Base-by-base conservation (phyloP, 148 eudicot genomes). In the Polygonum maritimum region DNA sequence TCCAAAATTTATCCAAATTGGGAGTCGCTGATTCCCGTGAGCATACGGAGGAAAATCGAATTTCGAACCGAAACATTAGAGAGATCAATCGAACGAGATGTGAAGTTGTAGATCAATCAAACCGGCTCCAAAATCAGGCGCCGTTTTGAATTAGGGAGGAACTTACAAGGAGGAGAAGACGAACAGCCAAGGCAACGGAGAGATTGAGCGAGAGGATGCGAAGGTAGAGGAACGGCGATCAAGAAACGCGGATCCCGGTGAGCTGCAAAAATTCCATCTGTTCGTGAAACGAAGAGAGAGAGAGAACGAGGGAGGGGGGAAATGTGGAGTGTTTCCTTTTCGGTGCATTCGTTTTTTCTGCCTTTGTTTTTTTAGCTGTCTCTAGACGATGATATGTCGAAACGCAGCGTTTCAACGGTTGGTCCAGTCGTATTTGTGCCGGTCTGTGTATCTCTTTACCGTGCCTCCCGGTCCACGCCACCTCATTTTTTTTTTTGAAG, bases 241-340 rank as follows among this genome's bases (percentile, higher is more conserved):
- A 77, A 76, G 85, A 85, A 79, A 84, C 83, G 84, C 84, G 80
- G 85, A 86, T 88, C 87, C 87, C 90, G 80, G 79, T 79, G 80
- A 78, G 76, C 75, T 80, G 82, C 79, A 80, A 69, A 75, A 83
- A 76, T 77, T 79, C 80, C 82, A 76, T 76, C 57, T 57, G 48
- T 76, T 69, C 75, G 60, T n/a, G 36, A 75, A 75, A n/a, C 51
- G 77, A 82, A 76, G 75, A 44, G 47, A 69, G 22, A 75, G 48
- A 44, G 47, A 44, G 69, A 51, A 55, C 54, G 63, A 51, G 76
- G 75, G 48, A 45, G 77, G 75, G 71, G 18, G 58, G 78, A 33
- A 51, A 63, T 16, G 78, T 81, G 71, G 74, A 75, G 73, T 85
- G 74, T 73, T 73, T 62, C 54, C 65, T 26, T 49, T 8, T 70